A percentile compares a stretch with the other conserved stretches of the same genome.
Conservation (phyloP, 768 basidiomycete species). For the Cystobasidiopsis lactophilus region DNA sequence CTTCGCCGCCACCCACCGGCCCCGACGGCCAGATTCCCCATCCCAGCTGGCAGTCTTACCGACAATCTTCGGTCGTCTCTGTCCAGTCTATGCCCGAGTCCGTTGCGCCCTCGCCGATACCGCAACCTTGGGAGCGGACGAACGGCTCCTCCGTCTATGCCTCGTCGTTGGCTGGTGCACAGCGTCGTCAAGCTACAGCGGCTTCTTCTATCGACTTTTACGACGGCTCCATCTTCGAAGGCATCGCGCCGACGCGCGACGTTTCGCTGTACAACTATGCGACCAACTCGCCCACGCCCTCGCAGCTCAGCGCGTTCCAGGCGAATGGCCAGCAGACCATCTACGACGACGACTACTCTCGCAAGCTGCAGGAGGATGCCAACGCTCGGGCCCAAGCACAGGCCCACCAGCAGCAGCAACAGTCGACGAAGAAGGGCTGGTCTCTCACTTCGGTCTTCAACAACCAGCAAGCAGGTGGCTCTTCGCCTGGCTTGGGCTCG, state of each 20-base stretch:
- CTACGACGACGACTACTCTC: background rate
- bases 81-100: slow-evolving; percentile 7
- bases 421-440: background rate
- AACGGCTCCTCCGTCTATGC: background rate
- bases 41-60: slow-evolving; percentile 18
- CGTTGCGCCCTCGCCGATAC: background rate
- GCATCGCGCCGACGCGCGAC: slow-evolving; percentile 14
- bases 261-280: background rate
- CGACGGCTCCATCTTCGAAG: slow-evolving; percentile 24
- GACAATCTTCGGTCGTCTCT: slow-evolving; percentile 22
- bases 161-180: background rate
- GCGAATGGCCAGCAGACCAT: background rate
- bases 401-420: background rate
- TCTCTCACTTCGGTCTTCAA: background rate
- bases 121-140: background rate
- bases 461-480: background rate
- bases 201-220: slow-evolving; percentile 11
- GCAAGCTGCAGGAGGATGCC: background rate
- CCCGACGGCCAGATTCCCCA: background rate
- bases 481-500: slow-evolving; percentile 7
- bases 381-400: background rate
- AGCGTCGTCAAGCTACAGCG: background rate
- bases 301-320: no score
- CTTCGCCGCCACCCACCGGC: background rate
- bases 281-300: background rate